phyloP scores from a whole-genome alignment of 805 yeast genomes.

The Kluyveromyces lactis region DNA sequence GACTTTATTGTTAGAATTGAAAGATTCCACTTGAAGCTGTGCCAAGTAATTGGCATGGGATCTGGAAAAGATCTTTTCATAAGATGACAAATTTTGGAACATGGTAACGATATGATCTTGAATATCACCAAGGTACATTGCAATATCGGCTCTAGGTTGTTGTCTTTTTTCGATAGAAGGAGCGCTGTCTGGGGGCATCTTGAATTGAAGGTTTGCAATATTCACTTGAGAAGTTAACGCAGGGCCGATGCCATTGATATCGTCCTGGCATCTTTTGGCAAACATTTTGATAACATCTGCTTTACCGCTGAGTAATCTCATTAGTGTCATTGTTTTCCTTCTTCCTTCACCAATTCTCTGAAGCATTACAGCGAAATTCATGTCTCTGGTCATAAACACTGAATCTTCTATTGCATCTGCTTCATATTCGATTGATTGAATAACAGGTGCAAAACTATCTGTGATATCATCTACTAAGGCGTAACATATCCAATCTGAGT shows the following conservation, averaged over 20 bases:
- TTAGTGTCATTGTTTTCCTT: constrained; percentile 83
- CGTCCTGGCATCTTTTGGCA: constrained; percentile 88
- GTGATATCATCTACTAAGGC: constrained; percentile 79
- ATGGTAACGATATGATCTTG: constrained; percentile 95
- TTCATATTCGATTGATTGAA: constrained; percentile 67
- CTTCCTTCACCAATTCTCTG: constrained; percentile 82
- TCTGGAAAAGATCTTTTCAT: constrained; percentile 87
- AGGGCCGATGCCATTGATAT: constrained; percentile 35
- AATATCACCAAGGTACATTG: constrained; percentile 86
- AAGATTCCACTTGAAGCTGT: constrained; percentile 87
- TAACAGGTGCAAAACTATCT: constrained; percentile 77
- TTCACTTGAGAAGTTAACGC: constrained; percentile 33
- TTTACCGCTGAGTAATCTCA: constrained; percentile 84
- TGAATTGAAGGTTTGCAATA: constrained; percentile 29
- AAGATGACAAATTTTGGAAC: constrained; percentile 83
- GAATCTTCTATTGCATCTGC: constrained; percentile 75
- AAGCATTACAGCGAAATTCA: constrained; percentile 70
- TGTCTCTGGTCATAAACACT: constrained; percentile 70
- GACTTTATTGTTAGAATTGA: constrained; percentile 74
- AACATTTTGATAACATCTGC: constrained; percentile 96
- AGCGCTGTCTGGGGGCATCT: constrained; percentile 1
- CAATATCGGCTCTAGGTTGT: constrained; percentile 85
- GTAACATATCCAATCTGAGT: constrained; percentile 77
- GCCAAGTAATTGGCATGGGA: constrained; percentile 91
- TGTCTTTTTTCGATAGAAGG: constrained; percentile 19